Percentiles rank a stretch among this genome's conserved stretches.
phyloP scores from a whole-genome alignment of 2,329 filamentous ascomycete genomes.

The Trichoderma sp. region DNA sequence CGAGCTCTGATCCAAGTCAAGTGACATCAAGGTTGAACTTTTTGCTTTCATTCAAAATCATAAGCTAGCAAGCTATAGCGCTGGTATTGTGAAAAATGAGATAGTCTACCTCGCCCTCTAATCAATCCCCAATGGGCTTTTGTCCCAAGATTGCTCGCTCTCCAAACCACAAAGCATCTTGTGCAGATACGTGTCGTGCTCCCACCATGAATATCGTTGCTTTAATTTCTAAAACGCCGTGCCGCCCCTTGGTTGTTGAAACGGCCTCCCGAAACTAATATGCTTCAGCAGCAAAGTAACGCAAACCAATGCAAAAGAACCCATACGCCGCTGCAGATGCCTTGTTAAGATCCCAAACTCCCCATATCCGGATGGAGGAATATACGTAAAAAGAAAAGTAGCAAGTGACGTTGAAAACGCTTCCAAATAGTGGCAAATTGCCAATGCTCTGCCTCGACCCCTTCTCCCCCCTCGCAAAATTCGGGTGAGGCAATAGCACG shows the following conservation, averaged over 20 bases:
- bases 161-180: neutral
- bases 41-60: neutral
- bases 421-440: neutral
- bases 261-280: neutral
- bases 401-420: neutral
- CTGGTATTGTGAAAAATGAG: neutral
- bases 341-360: neutral
- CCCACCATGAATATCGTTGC: neutral
- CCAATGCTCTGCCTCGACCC: neutral
- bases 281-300: neutral
- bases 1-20: neutral
- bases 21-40: neutral
- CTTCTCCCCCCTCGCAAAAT: neutral
- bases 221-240: neutral
- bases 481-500: neutral
- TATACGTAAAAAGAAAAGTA: neutral
- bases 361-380: neutral
- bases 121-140: neutral
- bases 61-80: neutral
- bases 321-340: neutral
- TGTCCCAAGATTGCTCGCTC: neutral
- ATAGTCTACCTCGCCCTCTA: neutral
- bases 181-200: neutral
- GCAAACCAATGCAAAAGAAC: neutral
- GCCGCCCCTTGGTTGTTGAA: neutral